Evolutionary conservation across 139 green algal species (phyloP), one percentile per base, ranked within the genome.

Genomic region (Tetradesmus lagerheimii): DNA sequence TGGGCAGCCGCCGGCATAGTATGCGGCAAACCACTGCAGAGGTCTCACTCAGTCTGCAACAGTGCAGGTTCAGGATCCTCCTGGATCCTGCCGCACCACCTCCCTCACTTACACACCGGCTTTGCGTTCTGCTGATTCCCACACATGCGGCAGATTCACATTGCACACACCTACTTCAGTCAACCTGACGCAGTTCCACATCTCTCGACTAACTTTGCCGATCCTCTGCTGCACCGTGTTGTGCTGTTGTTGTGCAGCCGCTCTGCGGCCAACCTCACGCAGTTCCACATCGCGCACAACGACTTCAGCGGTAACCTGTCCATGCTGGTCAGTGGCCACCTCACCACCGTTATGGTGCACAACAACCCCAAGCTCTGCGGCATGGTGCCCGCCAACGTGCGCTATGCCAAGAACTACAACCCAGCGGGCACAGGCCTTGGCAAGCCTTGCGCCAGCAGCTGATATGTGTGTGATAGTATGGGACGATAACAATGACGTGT

Each of bases 351-450:
- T 0, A 80, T 34, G 23, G 45, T 93, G n/a, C 76, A 94, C 74
- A 77, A 92, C 87, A 96, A 96, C 84, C 87, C 93, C 4, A 64
- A 64, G 50, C 89, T 96, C n/a, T 96, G 94, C 62, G 94, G 94
- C 80, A 94, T 94, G 92, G 92, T 95, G 88, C 94, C 94, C 1
- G 89, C 91, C 1, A 92, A 86, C 14, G 82, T 96, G 38, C 90
- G 92, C 15, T 95, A 93, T 79, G 94, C 94, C 1, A 85, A 92
- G 27, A 90, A 91, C 34, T 96, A 93, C 90, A 95, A 95, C 89
- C 93, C 94, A 20, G 67, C 37, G 20, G 79, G 79, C 78, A 96
- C 94, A 15, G 38, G 87, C 11, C 87, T 96, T 35, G 94, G 94
- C 1, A 83, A 93, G 89, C 94, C 94, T 0, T 96, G 94, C 91